These are phyloP conservation scores for Acer negundo DNA, from an alignment of 345 rosid species.

Conservation along the genomic window DNA sequence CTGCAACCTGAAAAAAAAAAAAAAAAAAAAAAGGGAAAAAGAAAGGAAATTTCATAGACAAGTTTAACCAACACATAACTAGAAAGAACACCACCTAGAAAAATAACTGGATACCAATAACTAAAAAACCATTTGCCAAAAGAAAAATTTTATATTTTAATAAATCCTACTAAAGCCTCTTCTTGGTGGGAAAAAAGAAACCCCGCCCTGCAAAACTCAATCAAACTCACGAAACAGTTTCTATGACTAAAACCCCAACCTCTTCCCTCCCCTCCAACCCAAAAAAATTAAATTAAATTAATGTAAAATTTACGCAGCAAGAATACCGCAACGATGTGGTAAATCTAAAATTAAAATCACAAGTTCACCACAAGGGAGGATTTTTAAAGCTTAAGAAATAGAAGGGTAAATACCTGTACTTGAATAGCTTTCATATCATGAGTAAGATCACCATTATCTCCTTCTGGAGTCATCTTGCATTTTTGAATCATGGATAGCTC, in stretches of 20 bases:
- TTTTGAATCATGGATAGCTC: slow-evolving; percentile 97
- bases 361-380: neutral
- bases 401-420: slow-evolving; percentile 58
- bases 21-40: neutral
- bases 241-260: neutral
- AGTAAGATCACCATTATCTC: slow-evolving; percentile 56
- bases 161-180: neutral
- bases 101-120: neutral
- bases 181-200: neutral
- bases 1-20: slow-evolving; percentile 55
- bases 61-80: neutral
- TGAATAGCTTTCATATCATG: slow-evolving; percentile 95
- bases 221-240: neutral
- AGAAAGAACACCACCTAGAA: neutral
- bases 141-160: neutral
- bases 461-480: slow-evolving; percentile 75
- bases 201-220: neutral
- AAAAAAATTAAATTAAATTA: no score
- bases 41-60: neutral
- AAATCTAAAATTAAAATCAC: neutral
- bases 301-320: neutral
- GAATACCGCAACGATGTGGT: neutral
- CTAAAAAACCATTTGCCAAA: neutral
- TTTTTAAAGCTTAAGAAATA: no score
- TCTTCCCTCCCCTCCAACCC: neutral